Conservation (phyloP, 2,329 filamentous ascomycete species). For the Ceratocystis harringtonii region DNA sequence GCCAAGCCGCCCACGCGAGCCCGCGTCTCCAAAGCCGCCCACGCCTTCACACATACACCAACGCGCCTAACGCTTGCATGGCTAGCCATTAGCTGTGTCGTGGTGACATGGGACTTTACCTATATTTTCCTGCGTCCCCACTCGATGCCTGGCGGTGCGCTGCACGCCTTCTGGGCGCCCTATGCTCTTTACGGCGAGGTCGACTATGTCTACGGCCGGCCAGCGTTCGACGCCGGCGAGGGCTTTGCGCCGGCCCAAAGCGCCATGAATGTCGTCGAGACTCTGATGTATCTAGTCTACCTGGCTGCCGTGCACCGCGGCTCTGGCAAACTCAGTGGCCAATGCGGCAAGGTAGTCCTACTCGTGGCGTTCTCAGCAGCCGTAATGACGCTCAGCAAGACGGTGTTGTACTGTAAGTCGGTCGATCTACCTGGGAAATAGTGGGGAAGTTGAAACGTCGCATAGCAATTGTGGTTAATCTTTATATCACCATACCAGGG, state of each 20-base stretch:
- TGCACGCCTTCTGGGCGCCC: conserved; percentile 62
- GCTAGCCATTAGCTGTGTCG: conserved; percentile 58
- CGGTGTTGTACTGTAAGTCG: conserved; percentile 42
- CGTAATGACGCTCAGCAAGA: conserved; percentile 48
- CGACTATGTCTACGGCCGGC: conserved; percentile 70
- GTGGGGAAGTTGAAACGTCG: background rate
- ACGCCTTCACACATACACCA: conserved; percentile 33
- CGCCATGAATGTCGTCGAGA: conserved; percentile 53
- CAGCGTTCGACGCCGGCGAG: conserved; percentile 48
- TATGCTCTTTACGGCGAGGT: conserved; percentile 69
- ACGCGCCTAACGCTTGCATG: conserved; percentile 42
- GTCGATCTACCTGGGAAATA: background rate
- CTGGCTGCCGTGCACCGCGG: conserved; percentile 23
- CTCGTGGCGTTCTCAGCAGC: conserved; percentile 37
- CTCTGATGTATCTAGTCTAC: conserved; percentile 47
- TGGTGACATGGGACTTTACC: conserved; percentile 66
- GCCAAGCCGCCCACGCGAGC: conserved; percentile 12
- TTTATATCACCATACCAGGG: conserved; percentile 27
- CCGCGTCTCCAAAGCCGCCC: conserved; percentile 9
- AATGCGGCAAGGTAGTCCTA: conserved; percentile 31
- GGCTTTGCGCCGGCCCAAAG: conserved; percentile 70
- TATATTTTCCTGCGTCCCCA: conserved; percentile 70
- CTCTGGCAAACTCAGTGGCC: conserved; percentile 27
- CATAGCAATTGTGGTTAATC: background rate
- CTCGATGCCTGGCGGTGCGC: conserved; percentile 61